These are phyloP conservation scores for Aspergillus amoenus DNA, from an alignment of 2,329 filamentous ascomycete species.

Conservation along the genomic window DNA sequence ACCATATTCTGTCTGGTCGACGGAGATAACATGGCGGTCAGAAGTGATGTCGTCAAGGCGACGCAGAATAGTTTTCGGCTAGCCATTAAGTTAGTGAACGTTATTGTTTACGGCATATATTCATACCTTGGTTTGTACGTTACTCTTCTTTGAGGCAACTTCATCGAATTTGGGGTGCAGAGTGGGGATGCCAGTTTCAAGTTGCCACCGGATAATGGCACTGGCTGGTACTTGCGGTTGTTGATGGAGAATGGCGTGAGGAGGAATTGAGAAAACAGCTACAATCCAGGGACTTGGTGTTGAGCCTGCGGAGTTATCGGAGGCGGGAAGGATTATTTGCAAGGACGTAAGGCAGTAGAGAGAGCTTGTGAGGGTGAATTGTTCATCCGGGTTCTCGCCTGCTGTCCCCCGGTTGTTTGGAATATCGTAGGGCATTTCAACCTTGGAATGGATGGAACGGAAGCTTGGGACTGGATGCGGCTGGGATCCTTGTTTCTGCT, in stretches of 20 bases:
- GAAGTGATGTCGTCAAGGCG: conserved; percentile 67
- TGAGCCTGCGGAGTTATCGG: conserved; percentile 58
- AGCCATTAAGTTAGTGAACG: conserved; percentile 3
- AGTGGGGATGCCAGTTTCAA: conserved; percentile 63
- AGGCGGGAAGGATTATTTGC: conserved; percentile 67
- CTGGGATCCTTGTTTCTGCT: conserved; percentile 28
- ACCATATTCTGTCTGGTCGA: conserved; percentile 68
- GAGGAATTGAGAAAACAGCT: conserved; percentile 67
- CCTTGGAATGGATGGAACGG: conserved; percentile 38
- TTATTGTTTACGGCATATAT: too few relatives aligned
- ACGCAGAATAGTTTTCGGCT: conserved; percentile 56
- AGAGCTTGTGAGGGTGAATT: conserved; percentile 27
- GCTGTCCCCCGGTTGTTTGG: conserved; percentile 24
- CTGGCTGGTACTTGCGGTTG: conserved; percentile 67
- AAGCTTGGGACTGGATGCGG: conserved; percentile 38
- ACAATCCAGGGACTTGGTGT: conserved; percentile 64
- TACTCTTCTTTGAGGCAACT: conserved; percentile 65
- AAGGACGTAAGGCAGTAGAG: conserved; percentile 69
- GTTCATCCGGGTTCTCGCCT: conserved; percentile 25
- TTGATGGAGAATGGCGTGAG: conserved; percentile 52
- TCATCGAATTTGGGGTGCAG: conserved; percentile 78
- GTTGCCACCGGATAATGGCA: conserved; percentile 79
- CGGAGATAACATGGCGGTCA: conserved; percentile 68
- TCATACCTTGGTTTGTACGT: conserved; percentile 40
- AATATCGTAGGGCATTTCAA: conserved; percentile 35